A percentile compares a stretch with the other conserved stretches of the same genome.
Conservation (phyloP, 306 rosid genomes). For the Pueraria montana region DNA sequence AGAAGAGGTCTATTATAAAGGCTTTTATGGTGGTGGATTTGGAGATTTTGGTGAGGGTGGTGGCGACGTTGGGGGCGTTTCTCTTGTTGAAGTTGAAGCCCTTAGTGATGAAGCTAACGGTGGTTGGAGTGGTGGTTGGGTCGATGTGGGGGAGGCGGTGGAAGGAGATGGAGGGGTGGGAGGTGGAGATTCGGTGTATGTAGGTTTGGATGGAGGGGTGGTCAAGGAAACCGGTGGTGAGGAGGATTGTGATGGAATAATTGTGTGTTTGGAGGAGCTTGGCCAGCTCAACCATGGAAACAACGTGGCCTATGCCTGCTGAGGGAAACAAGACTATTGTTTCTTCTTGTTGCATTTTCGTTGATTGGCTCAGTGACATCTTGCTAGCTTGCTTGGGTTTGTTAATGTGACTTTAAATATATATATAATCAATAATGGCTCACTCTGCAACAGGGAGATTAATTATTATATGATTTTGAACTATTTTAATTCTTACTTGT, state of each 20-base stretch:
- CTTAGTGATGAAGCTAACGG: background rate
- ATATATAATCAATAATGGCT: no score
- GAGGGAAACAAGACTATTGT: conserved; percentile 19
- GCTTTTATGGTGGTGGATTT: background rate
- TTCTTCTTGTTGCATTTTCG: background rate
- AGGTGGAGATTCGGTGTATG: conserved; percentile 38
- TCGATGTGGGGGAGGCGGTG: conserved; percentile 27
- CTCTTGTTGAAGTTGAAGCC: background rate
- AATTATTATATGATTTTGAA: no score
- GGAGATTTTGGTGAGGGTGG: conserved; percentile 20
- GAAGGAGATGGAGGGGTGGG: conserved; percentile 46
- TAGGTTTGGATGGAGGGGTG: conserved; percentile 30
- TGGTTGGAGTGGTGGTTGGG: background rate
- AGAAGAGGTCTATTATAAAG: conserved; percentile 44
- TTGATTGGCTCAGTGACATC: no score
- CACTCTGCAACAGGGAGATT: no score
- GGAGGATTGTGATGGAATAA: conserved; percentile 36
- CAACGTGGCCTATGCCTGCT: conserved; percentile 28
- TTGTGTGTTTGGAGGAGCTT: background rate
- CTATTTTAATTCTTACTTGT: no score
- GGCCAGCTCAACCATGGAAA: conserved; percentile 34
- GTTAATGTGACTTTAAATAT: no score
- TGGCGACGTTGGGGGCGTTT: conserved; percentile 25
- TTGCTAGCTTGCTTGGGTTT: no score
- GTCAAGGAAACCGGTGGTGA: conserved; percentile 39